A percentile compares a stretch with the other conserved stretches of the same genome.
Conservation (phyloP, 2,329 filamentous ascomycete genomes). For the Arthrinium phaeospermum region DNA sequence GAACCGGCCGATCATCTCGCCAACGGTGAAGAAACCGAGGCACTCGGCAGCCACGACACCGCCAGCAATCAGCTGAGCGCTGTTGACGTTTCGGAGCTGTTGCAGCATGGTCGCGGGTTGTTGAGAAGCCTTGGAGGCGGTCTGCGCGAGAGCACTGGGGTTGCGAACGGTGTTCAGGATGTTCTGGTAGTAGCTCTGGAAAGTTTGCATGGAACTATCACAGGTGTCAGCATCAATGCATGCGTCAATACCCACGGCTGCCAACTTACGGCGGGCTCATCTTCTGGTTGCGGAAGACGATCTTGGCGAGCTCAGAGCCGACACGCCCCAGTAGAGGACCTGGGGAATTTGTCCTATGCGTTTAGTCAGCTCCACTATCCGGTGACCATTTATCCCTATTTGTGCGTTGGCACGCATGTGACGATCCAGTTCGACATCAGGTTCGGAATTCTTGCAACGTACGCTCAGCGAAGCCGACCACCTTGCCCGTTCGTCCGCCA, state of each 20-base stretch:
- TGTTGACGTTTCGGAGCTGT: conserved; percentile 71
- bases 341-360: conserved; percentile 79
- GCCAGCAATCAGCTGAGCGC: conserved; percentile 71
- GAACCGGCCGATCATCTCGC: conserved; percentile 94
- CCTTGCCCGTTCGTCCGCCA: conserved; percentile 81
- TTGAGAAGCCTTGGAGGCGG: conserved; percentile 56
- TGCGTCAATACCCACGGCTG: conserved; percentile 12
- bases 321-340: conserved; percentile 92
- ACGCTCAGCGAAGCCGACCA: conserved; percentile 87
- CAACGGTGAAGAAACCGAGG: conserved; percentile 95
- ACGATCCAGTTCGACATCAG: neutral
- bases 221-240: neutral
- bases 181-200: conserved; percentile 86
- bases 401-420: conserved; percentile 18
- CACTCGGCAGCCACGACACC: conserved; percentile 85
- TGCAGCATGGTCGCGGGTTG: conserved; percentile 42
- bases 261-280: conserved; percentile 91
- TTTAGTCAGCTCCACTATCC: conserved; percentile 23
- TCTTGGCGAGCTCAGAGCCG: conserved; percentile 82
- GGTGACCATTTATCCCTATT: conserved; percentile 22
- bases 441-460: conserved; percentile 49
- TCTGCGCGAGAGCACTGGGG: conserved; percentile 60
- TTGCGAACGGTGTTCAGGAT: conserved; percentile 73
- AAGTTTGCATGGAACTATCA: conserved; percentile 74
- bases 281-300: conserved; percentile 85